Base-by-base conservation (phyloP, 805 yeast species). In the Millerozyma miso region DNA sequence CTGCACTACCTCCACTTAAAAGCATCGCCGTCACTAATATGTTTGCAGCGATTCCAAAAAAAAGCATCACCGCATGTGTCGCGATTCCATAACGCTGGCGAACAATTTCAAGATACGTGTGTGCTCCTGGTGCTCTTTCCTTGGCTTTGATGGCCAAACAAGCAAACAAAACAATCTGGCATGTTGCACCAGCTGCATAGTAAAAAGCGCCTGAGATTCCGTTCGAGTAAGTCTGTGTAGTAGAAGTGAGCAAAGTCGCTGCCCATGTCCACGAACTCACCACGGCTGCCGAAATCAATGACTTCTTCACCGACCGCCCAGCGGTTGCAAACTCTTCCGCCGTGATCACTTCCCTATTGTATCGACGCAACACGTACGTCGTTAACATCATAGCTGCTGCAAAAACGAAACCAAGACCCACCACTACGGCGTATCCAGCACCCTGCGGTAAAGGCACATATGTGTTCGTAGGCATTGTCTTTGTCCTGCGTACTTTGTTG, bases 261-360 rank as follows among this genome's bases (percentile, higher is more conserved):
- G 73, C 66, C 76, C 76, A 71, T 12, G 97, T 88, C 98, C 98
- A 90, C 6, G 91, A 82, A 10, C 91, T 82, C 6, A 89, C 96
- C 23, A 90, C 97, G 5, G 96, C 96, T 5, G 95, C 82, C 4
- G 91, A 82, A 48, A 88, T 83, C 51, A 90, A 71, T 38, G 93
- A 93, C 0, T 91, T 81, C 53, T 84, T 85, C 34, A 90, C 95
- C 3, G 88, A 73, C 59, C 96, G 77, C 50, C 96, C 96, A 31
- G 97, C 96, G 4, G 97, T 89, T 2, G 95, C 80, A 53, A 90
- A 90, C 59, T 89, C 96, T 66, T 90, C 97, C 3, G 97, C 89
- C 4, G 96, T 88, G 63, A 88, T 83, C 43, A 85, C 76, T 63
- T 90, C 97, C 53, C 79, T 78, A 58, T 88, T 90, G 62, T 89